Evolutionary conservation across 1,139 yeast genomes (phyloP).

Genomic region (Sugiyamaella novakii): DNA sequence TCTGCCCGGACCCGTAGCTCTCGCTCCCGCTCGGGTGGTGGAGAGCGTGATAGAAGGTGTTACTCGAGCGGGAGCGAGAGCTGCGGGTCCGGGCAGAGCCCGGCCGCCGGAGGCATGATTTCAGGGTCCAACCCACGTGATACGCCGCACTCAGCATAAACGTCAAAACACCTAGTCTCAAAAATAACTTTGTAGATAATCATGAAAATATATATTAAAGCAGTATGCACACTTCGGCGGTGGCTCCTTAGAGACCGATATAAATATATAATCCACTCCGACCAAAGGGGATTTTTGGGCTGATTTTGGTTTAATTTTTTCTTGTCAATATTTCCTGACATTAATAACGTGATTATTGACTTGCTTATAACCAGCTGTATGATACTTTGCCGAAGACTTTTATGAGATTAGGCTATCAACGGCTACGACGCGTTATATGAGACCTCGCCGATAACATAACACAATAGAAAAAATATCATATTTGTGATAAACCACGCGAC

Average conservation of each 20-base stretch:
- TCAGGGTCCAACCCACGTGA: not conserved
- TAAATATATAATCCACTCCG: conserved; percentile 3
- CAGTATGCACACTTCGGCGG: conserved; percentile 4
- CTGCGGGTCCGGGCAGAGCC: not conserved
- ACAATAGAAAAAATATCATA: too few relatives aligned
- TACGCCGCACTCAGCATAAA: conserved; percentile 8
- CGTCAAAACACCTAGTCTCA: not conserved
- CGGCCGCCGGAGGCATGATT: not conserved
- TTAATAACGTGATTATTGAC: too few relatives aligned
- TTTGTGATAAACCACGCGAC: not conserved
- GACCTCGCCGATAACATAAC: not conserved
- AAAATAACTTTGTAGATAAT: conserved; percentile 4
- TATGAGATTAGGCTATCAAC: not conserved
- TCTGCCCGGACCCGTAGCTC: too few relatives aligned
- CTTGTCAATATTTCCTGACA: not conserved
- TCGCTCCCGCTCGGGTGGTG: too few relatives aligned
- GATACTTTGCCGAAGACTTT: not conserved
- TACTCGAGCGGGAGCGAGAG: too few relatives aligned
- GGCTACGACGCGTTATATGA: not conserved
- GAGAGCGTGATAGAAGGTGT: too few relatives aligned
- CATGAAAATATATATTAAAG: conserved; percentile 14
- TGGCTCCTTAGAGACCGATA: conserved; percentile 11
- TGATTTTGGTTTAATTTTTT: not conserved
- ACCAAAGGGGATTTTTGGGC: not conserved
- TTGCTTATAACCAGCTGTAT: too few relatives aligned